Base-by-base conservation (phyloP, 345 rosid species). In the Lumnitzera racemosa region DNA sequence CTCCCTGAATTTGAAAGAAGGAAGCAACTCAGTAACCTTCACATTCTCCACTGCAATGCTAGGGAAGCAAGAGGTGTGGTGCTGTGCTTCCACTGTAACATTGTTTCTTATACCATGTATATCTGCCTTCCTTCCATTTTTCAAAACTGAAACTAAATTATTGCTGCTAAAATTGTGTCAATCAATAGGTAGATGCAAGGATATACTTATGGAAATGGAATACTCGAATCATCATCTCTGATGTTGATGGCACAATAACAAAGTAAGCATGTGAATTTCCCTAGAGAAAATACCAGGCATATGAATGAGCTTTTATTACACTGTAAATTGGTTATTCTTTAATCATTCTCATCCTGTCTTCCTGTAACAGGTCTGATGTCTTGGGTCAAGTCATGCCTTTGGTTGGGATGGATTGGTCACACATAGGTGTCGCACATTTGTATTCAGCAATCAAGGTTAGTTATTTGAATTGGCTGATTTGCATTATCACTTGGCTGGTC, bases 351-450 rank as follows among this genome's bases (percentile, higher is more conserved):
- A 50, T 46, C n/a, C 5, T 13, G 13, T 58, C 25, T 13, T 64
- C 61, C 64, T 79, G 20, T 66, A n/a, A 11, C 80, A 94, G 99
- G 73, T 94, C 99, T 17, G 99, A 94, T 64, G 96, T 94, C 54
- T 80, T 94, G 61, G 99, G 99, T 53, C 99, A 94, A 78, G 90
- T 94, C 73, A 94, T 94, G 99, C 99, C 97, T 66, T 68, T 94
- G 69, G 95, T 94, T 61, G 97, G 99, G 55, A 68, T 77, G 56
- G 99, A 94, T 70, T 94, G 99, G 99, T 81, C 87, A 11, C 99
- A 94, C 74, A 86, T 86, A 23, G 99, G 99, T 4, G 99, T 94
- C 63, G 80, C 97, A 31, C 95, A 86, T 84, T 73, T 94, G 58
- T 94, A 83, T 77, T 86, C 95, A 4, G 90, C 91, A 56, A 86